A percentile compares a stretch with the other conserved stretches of the same genome.
Conservation (phyloP, 352 stramenopile genomes). For the Phytophthora pseudosyringae region DNA sequence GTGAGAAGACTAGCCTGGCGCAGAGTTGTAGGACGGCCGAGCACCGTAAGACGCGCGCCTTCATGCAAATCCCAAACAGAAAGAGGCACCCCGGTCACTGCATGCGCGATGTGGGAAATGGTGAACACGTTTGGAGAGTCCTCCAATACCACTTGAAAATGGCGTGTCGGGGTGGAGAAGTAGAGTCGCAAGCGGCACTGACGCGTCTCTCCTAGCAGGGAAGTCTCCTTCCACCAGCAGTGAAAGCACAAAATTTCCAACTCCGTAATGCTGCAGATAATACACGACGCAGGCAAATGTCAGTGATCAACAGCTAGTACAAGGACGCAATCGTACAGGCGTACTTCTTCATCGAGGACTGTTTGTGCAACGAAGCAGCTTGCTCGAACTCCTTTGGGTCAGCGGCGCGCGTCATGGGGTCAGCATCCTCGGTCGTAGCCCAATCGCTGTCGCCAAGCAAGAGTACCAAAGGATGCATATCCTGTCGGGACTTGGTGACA, state of each 20-base stretch:
- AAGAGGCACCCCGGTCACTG: slow-evolving; percentile 48
- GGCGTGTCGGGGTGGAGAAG: slow-evolving; percentile 69
- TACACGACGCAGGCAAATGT: background rate
- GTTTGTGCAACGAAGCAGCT: slow-evolving; percentile 51
- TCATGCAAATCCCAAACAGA: slow-evolving; percentile 74
- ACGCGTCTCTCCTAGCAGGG: slow-evolving; percentile 43
- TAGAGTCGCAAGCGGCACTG: slow-evolving; percentile 51
- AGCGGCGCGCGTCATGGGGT: slow-evolving; percentile 28
- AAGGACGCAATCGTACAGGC: background rate
- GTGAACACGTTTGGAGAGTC: slow-evolving; percentile 77
- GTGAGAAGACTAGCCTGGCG: slow-evolving; percentile 78
- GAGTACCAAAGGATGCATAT: slow-evolving; percentile 45
- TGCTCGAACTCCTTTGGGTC: slow-evolving; percentile 58
- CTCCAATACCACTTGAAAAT: slow-evolving; percentile 72
- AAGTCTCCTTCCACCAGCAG: slow-evolving; percentile 71
- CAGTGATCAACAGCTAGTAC: background rate
- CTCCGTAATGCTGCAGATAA: slow-evolving; percentile 42
- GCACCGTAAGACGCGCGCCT: slow-evolving; percentile 61
- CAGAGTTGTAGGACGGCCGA: slow-evolving; percentile 72
- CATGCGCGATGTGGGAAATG: slow-evolving; percentile 70
- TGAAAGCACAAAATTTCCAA: slow-evolving; percentile 78
- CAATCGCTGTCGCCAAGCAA: slow-evolving; percentile 32
- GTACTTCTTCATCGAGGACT: slow-evolving; percentile 63
- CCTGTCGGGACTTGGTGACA: slow-evolving; percentile 37
- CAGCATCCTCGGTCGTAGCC: slow-evolving; percentile 8